A percentile compares a stretch with the other conserved stretches of the same genome.
Evolutionary conservation across 495 filamentous ascomycete species (phyloP).

Genomic region (Xylaria bambusicola): DNA sequence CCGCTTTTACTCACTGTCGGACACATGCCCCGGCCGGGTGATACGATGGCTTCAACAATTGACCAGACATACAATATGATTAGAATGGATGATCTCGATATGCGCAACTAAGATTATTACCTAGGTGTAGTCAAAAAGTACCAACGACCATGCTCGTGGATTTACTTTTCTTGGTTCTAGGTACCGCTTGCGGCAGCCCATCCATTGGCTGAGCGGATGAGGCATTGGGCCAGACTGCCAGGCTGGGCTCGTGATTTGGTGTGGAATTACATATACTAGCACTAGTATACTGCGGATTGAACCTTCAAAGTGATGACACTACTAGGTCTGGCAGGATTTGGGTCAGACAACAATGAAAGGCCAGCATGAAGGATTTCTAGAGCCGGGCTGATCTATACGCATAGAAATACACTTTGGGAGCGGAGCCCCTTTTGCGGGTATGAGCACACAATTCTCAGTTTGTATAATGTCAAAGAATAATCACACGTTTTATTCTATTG

Average conservation of each 20-base stretch:
- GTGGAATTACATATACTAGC: neutral
- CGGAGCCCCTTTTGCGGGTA: neutral
- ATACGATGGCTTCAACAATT: too few relatives aligned
- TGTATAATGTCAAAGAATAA: neutral
- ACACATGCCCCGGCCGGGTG: too few relatives aligned
- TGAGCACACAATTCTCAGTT: neutral
- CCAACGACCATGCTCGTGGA: too few relatives aligned
- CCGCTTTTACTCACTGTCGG: too few relatives aligned
- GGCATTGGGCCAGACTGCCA: too few relatives aligned
- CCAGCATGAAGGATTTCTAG: neutral
- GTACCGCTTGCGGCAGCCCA: too few relatives aligned
- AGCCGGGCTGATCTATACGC: neutral
- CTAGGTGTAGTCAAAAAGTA: too few relatives aligned
- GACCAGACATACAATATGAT: too few relatives aligned
- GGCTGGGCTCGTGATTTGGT: neutral
- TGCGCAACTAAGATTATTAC: too few relatives aligned
- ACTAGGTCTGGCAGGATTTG: neutral
- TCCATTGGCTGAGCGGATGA: too few relatives aligned
- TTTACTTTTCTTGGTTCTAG: too few relatives aligned
- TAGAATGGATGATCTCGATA: too few relatives aligned
- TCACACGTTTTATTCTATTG: neutral
- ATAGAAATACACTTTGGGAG: slow-evolving; percentile 1
- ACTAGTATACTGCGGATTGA: neutral
- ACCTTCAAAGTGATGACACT: neutral
- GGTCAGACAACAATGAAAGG: neutral